Base-by-base conservation (phyloP, 1,284 basidiomycete species). In the Golubevia pallescens region DNA sequence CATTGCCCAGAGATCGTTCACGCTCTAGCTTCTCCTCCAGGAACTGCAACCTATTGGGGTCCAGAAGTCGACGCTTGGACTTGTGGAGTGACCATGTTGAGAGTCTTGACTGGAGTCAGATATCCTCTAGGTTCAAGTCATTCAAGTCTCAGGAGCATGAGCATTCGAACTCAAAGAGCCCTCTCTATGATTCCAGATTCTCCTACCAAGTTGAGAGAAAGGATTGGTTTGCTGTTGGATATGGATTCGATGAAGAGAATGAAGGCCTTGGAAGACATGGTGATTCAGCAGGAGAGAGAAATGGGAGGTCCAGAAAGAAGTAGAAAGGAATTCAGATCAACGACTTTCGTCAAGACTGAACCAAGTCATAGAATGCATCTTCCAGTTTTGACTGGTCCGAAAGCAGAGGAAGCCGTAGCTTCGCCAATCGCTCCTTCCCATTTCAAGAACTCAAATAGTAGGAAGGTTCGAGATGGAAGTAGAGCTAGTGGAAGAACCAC, bases 31-130 rank as follows among this genome's bases (percentile, higher is more conserved):
- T 87, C 87, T 53, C 86, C 87, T 5, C 86, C 87, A 1, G 88
- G 88, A 16, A 16, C 63, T 65, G n/a, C 14, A 14, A n/a, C 13
- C 62, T 75, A 81, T 63, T 73, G 78, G 84, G 88, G 88, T 0
- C 89, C 89, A 38, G 89, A 89, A 65, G 86, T 90, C 58, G 89
- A 90, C 73, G 88, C 88, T 61, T 90, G 89, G 89, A 89, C 88
- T 53, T 87, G 88, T 67, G 89, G 88, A 7, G 81, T 90, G 23
- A 88, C 88, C 3, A 75, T 89, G 67, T 85, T 90, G 5, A 86
- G 88, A 14, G 86, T 88, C 28, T 79, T 89, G n/a, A 84, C 87
- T 0, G 87, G 88, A 20, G 75, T 83, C 51, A 86, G 87, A 21
- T 90, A 89, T 68, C 89, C 89, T 0, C 85, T 90, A 60, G 89